Evolutionary conservation across 2,329 filamentous ascomycete species (phyloP).

Genomic region (Colletotrichum orchidophilum): DNA sequence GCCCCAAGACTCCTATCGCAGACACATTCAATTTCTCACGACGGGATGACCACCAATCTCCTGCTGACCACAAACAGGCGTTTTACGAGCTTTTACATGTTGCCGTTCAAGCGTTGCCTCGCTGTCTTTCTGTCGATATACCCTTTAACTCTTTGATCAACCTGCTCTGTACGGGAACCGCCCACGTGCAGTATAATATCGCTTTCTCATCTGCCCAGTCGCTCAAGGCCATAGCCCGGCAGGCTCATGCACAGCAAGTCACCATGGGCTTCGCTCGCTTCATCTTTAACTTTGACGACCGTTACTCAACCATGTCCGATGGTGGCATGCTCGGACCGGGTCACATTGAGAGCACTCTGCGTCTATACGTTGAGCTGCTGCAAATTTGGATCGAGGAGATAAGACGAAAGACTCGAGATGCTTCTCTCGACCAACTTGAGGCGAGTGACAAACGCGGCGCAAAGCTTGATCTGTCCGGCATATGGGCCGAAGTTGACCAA

Average conservation of each 20-base stretch:
- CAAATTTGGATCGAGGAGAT: conserved; percentile 99
- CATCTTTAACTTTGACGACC: conserved; percentile 98
- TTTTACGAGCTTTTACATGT: conserved; percentile 97
- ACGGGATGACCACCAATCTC: conserved; percentile 78
- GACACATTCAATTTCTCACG: conserved; percentile 93
- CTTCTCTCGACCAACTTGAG: conserved; percentile 71
- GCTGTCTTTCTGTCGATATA: conserved; percentile 91
- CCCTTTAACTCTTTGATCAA: conserved; percentile 95
- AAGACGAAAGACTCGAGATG: conserved; percentile 82
- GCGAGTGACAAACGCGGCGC: conserved; percentile 76
- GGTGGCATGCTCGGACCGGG: conserved; percentile 93
- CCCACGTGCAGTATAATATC: conserved; percentile 92
- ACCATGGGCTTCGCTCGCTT: conserved; percentile 97
- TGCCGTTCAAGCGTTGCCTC: conserved; percentile 91
- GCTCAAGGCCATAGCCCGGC: conserved; percentile 92
- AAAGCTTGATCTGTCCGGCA: conserved; percentile 85
- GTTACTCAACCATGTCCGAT: conserved; percentile 97
- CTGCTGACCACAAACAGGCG: conserved; percentile 86
- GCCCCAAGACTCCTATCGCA: conserved; percentile 92
- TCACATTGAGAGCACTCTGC: conserved; percentile 93
- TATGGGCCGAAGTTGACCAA: conserved; percentile 94
- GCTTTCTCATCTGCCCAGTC: conserved; percentile 92
- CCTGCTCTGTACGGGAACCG: conserved; percentile 93
- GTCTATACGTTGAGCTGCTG: conserved; percentile 91
- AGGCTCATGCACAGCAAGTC: conserved; percentile 93